phyloP scores from a whole-genome alignment of 140 eudicot genomes.

The Stevia rebaudiana region DNA sequence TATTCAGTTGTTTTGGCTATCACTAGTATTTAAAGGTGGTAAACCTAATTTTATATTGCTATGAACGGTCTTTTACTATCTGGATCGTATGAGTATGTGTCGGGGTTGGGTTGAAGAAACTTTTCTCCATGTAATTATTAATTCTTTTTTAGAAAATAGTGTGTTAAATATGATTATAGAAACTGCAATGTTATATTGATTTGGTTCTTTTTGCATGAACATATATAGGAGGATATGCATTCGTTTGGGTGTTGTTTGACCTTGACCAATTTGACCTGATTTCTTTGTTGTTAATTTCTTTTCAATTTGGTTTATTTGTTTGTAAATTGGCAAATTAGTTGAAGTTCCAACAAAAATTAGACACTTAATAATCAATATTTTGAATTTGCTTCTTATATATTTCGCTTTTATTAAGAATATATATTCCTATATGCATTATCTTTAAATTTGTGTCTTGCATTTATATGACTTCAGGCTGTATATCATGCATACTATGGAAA shows the following conservation, averaged over 20 bases:
- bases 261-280: neutral
- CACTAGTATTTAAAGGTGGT: neutral
- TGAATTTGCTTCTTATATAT: neutral
- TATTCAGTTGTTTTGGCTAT: neutral
- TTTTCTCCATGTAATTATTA: neutral
- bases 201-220: too few species aligned
- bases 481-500: slow-evolving; percentile 63
- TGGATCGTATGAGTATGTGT: too few species aligned
- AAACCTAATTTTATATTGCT: too few species aligned
- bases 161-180: neutral
- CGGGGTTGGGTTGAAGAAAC: neutral
- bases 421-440: neutral
- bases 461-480: slow-evolving; percentile 54
- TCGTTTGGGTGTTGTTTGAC: neutral
- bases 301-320: neutral
- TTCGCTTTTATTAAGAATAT: neutral
- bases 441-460: slow-evolving; percentile 1
- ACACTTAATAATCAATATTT: neutral
- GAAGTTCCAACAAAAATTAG: neutral
- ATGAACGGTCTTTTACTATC: too few species aligned
- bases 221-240: too few species aligned
- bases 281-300: neutral
- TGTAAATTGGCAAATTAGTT: neutral
- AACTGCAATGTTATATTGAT: too few species aligned
- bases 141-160: neutral